These are phyloP conservation scores for Helotiales sp. DNA, from an alignment of 2,329 filamentous ascomycete species.

Conservation along the genomic window DNA sequence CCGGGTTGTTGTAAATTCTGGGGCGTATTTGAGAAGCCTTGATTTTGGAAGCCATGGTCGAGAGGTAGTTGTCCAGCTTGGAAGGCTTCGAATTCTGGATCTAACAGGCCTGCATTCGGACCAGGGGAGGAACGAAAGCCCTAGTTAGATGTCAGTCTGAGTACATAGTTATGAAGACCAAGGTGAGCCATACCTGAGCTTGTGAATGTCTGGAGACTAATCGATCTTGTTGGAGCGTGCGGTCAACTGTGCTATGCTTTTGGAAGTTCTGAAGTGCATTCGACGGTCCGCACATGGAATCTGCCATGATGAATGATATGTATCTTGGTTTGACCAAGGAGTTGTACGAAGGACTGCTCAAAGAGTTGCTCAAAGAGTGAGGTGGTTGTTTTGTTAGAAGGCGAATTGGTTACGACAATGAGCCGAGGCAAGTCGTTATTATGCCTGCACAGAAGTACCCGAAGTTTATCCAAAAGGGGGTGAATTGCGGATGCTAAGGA, in stretches of 20 bases:
- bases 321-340: neutral
- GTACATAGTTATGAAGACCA: neutral
- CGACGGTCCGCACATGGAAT: constrained; percentile 72
- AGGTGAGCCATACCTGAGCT: constrained; percentile 53
- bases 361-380: neutral
- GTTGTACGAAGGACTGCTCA: neutral
- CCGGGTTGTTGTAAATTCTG: constrained; percentile 30
- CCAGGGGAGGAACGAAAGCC: constrained; percentile 64
- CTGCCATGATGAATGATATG: constrained; percentile 56
- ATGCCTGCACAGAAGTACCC: neutral
- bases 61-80: constrained; percentile 56
- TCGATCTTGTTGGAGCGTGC: constrained; percentile 74
- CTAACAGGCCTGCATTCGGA: constrained; percentile 58
- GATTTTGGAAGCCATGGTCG: constrained; percentile 37
- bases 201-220: constrained; percentile 58
- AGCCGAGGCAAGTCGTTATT: constrained; percentile 16
- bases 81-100: constrained; percentile 73
- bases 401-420: neutral
- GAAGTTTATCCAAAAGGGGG: constrained; percentile 8
- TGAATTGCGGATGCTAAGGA: constrained; percentile 1
- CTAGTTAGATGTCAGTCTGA: constrained; percentile 46
- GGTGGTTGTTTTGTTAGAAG: neutral
- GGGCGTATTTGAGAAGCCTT: constrained; percentile 26
- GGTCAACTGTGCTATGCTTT: constrained; percentile 69
- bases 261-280: constrained; percentile 75